Evolutionary conservation across 345 rosid species (phyloP).

Genomic region (Eutrema heterophyllum): DNA sequence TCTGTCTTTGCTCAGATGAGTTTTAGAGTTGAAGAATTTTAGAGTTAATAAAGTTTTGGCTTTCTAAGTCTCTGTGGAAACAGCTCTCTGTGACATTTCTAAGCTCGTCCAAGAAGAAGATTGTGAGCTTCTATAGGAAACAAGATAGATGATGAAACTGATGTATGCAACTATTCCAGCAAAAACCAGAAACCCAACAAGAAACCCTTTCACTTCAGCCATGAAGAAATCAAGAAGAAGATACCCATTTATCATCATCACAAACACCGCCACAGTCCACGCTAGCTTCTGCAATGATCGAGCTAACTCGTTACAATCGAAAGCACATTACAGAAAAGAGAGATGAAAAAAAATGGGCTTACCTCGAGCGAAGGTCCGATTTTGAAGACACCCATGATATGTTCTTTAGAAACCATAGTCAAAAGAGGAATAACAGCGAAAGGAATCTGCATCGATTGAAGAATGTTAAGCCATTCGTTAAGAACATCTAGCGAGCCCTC

Average conservation of each 20-base stretch:
- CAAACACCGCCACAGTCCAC: conserved; percentile 88
- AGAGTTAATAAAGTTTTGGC: neutral
- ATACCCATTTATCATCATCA: conserved; percentile 75
- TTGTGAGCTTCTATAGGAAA: conserved; percentile 35
- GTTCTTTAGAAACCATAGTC: conserved; percentile 78
- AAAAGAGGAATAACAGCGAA: conserved; percentile 91
- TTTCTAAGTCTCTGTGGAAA: conserved; percentile 27
- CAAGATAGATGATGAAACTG: conserved; percentile 64
- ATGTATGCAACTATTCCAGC: conserved; percentile 49
- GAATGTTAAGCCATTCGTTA: conserved; percentile 92
- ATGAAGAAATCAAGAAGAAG: conserved; percentile 70
- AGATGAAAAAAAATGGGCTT: neutral
- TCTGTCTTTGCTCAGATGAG: neutral
- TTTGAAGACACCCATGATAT: conserved; percentile 77
- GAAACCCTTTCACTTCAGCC: conserved; percentile 54
- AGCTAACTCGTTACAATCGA: neutral
- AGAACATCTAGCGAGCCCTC: conserved; percentile 76
- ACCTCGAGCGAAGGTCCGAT: conserved; percentile 77
- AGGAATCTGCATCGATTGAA: conserved; percentile 93
- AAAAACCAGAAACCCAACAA: conserved; percentile 45
- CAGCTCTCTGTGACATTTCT: conserved; percentile 43
- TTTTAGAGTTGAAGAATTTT: neutral
- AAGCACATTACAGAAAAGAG: neutral
- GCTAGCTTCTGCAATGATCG: conserved; percentile 51
- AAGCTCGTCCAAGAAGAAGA: conserved; percentile 43